Percentiles rank a stretch among this genome's conserved stretches.
Conservation (phyloP, 257 asterid species). For the Ligustrum vulgare region DNA sequence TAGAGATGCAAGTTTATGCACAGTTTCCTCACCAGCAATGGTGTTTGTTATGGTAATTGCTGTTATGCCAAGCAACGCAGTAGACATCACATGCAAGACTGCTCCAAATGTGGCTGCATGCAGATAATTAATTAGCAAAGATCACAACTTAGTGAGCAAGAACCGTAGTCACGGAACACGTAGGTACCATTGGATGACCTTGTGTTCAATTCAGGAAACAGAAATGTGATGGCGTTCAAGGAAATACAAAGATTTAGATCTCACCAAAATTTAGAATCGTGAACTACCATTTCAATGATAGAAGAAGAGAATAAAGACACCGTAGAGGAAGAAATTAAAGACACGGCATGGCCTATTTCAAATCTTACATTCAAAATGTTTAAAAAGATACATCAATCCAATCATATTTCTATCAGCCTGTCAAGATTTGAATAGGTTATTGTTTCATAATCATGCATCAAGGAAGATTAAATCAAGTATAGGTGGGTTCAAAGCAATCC, state of each 20-base stretch:
- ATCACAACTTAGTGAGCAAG: not conserved
- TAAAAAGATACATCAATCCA: not conserved
- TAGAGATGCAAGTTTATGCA: slow-evolving; percentile 88
- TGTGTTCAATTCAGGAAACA: not conserved
- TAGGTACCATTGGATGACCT: not conserved
- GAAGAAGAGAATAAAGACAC: not conserved
- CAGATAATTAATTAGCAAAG: slow-evolving; percentile 13
- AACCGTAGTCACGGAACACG: not conserved
- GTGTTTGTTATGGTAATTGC: slow-evolving; percentile 91
- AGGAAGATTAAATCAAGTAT: not conserved
- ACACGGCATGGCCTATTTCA: not conserved
- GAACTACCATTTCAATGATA: not conserved
- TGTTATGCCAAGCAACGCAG: slow-evolving; percentile 89
- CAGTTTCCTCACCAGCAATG: slow-evolving; percentile 97
- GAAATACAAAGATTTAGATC: not conserved
- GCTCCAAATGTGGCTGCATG: slow-evolving; percentile 94
- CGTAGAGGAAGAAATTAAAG: not conserved
- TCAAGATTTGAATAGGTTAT: not conserved
- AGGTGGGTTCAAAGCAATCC: not conserved
- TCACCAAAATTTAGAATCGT: slow-evolving; percentile 4
- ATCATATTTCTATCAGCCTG: slow-evolving; percentile 3
- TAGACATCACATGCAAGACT: slow-evolving; percentile 81
- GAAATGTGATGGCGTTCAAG: not conserved
- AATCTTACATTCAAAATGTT: not conserved
- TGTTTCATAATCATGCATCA: not conserved